Conservation (phyloP, 2,329 filamentous ascomycete species). For the Fusarium ramigenum region DNA sequence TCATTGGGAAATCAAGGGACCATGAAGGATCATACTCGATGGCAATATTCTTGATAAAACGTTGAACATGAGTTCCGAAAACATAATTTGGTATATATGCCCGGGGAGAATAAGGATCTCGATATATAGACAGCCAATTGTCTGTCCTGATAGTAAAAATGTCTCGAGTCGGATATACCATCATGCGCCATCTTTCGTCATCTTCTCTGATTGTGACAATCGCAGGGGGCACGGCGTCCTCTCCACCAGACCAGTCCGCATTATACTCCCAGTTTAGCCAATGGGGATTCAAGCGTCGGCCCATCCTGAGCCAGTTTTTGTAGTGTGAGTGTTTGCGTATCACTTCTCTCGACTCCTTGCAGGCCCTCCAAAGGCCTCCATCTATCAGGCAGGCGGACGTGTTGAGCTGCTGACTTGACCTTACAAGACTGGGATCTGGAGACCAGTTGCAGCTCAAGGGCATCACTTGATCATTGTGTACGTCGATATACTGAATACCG, state of each 20-base stretch:
- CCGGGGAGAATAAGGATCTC: not conserved
- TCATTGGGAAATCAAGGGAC: not conserved
- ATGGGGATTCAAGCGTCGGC: fast-evolving
- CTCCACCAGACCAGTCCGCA: no score
- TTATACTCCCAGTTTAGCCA: not conserved
- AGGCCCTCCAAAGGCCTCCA: not conserved
- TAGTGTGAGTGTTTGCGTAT: not conserved
- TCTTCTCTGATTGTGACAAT: no score
- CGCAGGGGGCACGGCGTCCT: fast-evolving
- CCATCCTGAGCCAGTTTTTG: not conserved
- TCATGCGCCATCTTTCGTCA: not conserved
- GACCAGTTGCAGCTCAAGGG: not conserved
- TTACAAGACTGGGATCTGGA: fast-evolving
- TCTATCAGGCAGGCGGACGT: constrained; percentile 1
- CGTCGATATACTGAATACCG: not conserved
- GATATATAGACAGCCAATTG: not conserved
- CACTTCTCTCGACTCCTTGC: not conserved
- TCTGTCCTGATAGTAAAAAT: not conserved
- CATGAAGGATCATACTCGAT: not conserved
- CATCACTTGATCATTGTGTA: no score
- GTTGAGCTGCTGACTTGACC: not conserved
- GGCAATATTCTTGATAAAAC: not conserved
- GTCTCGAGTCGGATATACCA: not conserved
- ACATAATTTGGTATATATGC: not conserved
- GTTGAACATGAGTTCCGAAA: not conserved